Conservation (phyloP, 2,329 filamentous ascomycete species). For the Diaporthe sp. region DNA sequence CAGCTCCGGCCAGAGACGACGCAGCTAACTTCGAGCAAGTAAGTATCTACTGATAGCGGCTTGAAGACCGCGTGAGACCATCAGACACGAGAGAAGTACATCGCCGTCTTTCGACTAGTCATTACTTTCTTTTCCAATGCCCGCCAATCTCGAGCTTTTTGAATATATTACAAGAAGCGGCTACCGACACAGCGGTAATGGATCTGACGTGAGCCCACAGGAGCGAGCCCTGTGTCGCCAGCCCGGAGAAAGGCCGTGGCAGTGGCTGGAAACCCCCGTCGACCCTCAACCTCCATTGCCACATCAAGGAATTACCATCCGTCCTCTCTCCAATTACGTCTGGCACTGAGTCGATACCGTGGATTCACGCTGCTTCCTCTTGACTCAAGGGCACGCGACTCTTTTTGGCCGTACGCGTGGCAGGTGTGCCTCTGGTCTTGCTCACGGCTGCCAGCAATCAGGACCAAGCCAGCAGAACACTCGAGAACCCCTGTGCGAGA, state of each 20-base stretch:
- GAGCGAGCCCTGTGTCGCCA: neutral
- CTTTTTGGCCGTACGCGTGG: neutral
- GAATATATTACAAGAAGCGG: neutral
- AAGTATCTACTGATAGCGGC: neutral
- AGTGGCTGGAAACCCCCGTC: conserved; percentile 6
- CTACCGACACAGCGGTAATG: neutral
- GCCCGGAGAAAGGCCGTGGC: neutral
- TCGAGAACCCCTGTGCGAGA: neutral
- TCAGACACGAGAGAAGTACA: too few relatives aligned
- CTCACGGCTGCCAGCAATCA: neutral
- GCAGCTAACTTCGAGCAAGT: neutral
- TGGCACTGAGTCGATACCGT: neutral
- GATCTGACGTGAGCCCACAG: conserved; percentile 22
- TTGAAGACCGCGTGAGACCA: neutral
- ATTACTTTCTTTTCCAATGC: neutral
- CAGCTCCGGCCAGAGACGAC: neutral
- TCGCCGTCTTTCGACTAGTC: neutral
- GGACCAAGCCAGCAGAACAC: neutral
- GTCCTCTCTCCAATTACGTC: neutral
- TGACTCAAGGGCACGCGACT: too few relatives aligned
- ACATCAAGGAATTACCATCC: neutral
- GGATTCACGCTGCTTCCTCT: too few relatives aligned
- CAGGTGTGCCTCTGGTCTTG: neutral
- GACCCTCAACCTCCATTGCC: neutral
- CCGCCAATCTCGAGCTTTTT: neutral